phyloP scores from a whole-genome alignment of 2,329 filamentous ascomycete genomes.

The Cladophialophora immunda region DNA sequence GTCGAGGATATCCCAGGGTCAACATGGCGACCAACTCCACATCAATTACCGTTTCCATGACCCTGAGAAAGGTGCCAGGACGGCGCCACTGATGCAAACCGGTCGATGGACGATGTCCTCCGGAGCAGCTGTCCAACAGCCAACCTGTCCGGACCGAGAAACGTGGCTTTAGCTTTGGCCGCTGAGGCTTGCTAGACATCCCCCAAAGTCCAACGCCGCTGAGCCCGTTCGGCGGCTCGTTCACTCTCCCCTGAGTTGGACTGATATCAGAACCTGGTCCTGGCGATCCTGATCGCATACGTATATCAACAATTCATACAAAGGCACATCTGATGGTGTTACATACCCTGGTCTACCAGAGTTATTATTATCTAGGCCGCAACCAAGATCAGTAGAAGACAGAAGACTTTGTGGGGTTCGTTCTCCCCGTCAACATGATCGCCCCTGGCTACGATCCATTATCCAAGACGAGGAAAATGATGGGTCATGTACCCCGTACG shows the following conservation, averaged over 20 bases:
- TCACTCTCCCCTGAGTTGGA: neutral
- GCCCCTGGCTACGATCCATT: slow-evolving; percentile 1
- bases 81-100: slow-evolving; percentile 33
- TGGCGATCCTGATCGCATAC: neutral
- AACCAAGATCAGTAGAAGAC: slow-evolving; percentile 5
- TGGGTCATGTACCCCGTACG: slow-evolving; percentile 5
- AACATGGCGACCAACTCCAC: slow-evolving; percentile 9
- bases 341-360: neutral
- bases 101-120: slow-evolving; percentile 12
- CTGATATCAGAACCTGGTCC: slow-evolving; percentile 7
- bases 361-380: neutral
- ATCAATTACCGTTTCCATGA: slow-evolving; percentile 12
- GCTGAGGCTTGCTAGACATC: slow-evolving; percentile 18
- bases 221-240: slow-evolving; percentile 5
- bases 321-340: neutral
- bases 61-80: neutral
- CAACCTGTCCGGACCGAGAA: slow-evolving; percentile 32
- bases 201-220: neutral
- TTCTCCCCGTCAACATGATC: neutral
- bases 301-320: neutral
- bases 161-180: slow-evolving; percentile 37
- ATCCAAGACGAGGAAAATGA: slow-evolving; percentile 5
- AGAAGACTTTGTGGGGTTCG: slow-evolving; percentile 1
- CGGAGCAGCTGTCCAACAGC: slow-evolving; percentile 17
- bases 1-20: slow-evolving; percentile 6